phyloP scores from a whole-genome alignment of 2,329 filamentous ascomycete genomes.

The Plectosphaerella sp. region DNA sequence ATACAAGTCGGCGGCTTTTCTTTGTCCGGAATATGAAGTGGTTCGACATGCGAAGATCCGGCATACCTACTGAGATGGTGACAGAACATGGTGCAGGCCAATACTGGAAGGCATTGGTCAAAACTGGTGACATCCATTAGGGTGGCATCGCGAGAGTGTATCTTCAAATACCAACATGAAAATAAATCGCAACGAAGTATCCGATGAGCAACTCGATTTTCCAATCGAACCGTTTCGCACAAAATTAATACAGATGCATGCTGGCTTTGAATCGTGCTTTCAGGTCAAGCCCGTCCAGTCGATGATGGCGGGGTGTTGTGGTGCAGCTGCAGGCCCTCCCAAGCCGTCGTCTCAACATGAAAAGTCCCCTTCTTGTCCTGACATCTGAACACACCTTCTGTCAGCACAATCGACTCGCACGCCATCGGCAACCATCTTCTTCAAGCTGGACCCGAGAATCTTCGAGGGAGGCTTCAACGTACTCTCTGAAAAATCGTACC shows the following conservation, averaged over 20 bases:
- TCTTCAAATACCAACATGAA: no score
- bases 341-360: constrained; percentile 59
- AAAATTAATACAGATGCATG: no score
- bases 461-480: constrained; percentile 18
- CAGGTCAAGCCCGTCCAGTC: no score
- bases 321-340: constrained; percentile 39
- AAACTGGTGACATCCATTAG: no score
- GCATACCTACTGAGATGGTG: no score
- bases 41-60: no score
- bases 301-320: neutral
- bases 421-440: neutral
- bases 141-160: no score
- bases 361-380: constrained; percentile 53
- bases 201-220: no score
- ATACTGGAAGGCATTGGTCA: no score
- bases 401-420: neutral
- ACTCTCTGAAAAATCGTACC: constrained; percentile 57
- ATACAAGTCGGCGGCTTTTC: constrained; percentile 3
- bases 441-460: neutral
- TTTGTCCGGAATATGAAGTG: neutral
- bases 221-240: no score
- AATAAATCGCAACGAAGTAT: no score
- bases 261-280: constrained; percentile 7
- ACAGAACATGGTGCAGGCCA: no score
- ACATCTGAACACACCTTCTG: constrained; percentile 41